A percentile compares a stretch with the other conserved stretches of the same genome.
These are phyloP conservation scores for Lepiota venenata DNA, from an alignment of 768 basidiomycete genomes.

Conservation along the genomic window DNA sequence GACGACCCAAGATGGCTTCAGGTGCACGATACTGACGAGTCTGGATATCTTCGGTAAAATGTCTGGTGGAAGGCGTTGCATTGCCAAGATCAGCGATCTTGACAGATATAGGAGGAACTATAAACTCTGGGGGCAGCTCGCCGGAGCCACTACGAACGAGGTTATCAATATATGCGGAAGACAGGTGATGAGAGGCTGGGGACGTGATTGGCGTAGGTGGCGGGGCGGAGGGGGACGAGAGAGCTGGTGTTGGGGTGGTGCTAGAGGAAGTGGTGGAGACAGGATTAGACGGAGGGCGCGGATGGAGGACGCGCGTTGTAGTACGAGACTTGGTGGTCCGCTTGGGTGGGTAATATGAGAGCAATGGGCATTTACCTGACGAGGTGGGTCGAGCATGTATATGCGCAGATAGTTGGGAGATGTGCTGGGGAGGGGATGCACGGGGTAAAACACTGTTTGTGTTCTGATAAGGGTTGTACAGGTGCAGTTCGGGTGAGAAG, in stretches of 20 bases:
- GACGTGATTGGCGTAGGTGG: slow-evolving; percentile 36
- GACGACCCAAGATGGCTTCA: slow-evolving; percentile 88
- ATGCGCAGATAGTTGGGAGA: slow-evolving; percentile 39
- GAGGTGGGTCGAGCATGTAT: slow-evolving; percentile 31
- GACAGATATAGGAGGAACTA: slow-evolving; percentile 58
- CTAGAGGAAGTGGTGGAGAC: slow-evolving; percentile 7
- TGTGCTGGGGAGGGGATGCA: slow-evolving; percentile 36
- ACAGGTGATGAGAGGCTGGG: slow-evolving; percentile 16
- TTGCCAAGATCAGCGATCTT: slow-evolving; percentile 96
- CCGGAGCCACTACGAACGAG: not conserved
- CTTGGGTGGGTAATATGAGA: slow-evolving; percentile 1
- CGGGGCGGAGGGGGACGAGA: slow-evolving; percentile 27
- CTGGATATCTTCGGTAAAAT: slow-evolving; percentile 94
- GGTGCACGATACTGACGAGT: slow-evolving; percentile 94
- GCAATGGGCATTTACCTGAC: slow-evolving; percentile 19
- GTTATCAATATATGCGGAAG: slow-evolving; percentile 8
- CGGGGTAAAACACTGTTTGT: slow-evolving; percentile 25
- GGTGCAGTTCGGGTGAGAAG: slow-evolving; percentile 68
- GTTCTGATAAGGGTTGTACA: slow-evolving; percentile 21
- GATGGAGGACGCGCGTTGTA: slow-evolving; percentile 16
- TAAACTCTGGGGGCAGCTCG: slow-evolving; percentile 6
- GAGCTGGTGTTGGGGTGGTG: slow-evolving; percentile 20
- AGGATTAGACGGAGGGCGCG: slow-evolving; percentile 16
- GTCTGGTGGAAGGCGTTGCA: slow-evolving; percentile 85
- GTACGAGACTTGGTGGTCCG: slow-evolving; percentile 14